Base-by-base conservation (phyloP, 2,329 filamentous ascomycete genomes). In the Calonectria pseudoturangicola region DNA sequence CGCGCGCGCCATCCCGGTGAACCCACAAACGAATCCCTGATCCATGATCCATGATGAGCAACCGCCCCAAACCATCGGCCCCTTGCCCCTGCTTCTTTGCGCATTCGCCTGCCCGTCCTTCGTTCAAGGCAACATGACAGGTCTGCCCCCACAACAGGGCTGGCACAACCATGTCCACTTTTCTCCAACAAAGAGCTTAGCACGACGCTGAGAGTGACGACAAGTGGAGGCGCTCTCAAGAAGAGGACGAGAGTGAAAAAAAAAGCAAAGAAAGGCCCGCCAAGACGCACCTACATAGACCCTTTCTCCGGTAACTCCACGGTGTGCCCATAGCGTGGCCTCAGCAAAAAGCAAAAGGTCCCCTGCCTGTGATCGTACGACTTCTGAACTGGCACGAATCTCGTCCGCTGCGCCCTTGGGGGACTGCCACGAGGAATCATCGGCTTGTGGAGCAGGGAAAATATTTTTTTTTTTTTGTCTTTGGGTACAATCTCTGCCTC, bases 381-480 rank as follows among this genome's bases (percentile, higher is more conserved):
- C 77, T 79, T 77, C 72, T 67, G 70, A 64, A 74, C 71, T 56
- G 69, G 68, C 71, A 73, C 48, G 65, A 70, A 71, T 69, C 68
- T 73, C 66, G 60, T 70, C 47, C 68, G 50, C 60, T 71, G 73
- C 56, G 68, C 56, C 66, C 67, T 72, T 56, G 58, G 30, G 58
- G 66, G 47, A 68, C 48, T 69, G 70, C 71, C 74, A 77, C 76
- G 73, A 79, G 74, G 76, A 80, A 77, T 75, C 68, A 67, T 77
- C 78, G 78, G 78, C 78, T 76, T 80, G 78, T 80, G 78, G 78
- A 80, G 78, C 77, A 73, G 56, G 21, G 36, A 47, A 60, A 48
- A 67, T 50, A 67, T 27, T 67, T 73, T 74, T 69, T 70, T 75
- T 74, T 15, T 66, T 68, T 60, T 76, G 68, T 47, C 66, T 72